phyloP scores from a whole-genome alignment of 306 rosid species.

The Alnus rubra region DNA sequence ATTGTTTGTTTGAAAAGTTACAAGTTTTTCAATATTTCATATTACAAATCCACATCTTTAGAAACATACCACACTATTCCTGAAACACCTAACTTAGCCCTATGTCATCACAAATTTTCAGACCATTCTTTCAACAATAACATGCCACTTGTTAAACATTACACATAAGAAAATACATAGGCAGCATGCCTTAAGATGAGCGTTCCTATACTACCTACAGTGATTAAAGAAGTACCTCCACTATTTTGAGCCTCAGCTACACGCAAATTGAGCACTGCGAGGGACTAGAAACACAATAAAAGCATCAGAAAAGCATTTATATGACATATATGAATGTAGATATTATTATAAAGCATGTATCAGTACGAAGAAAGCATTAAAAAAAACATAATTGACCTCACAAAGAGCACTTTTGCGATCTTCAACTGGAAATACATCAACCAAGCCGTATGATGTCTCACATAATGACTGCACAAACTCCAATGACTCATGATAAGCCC shows the following conservation, averaged over 20 bases:
- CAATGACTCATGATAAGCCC: slow-evolving; percentile 87
- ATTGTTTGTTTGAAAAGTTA: background rate
- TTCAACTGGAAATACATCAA: slow-evolving; percentile 94
- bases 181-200: slow-evolving; percentile 17
- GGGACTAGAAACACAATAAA: slow-evolving; percentile 62
- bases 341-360: background rate
- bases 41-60: background rate
- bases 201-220: slow-evolving; percentile 14
- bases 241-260: slow-evolving; percentile 70
- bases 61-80: slow-evolving; percentile 8
- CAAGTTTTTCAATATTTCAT: background rate
- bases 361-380: slow-evolving; percentile 14
- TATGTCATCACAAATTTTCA: slow-evolving; percentile 26
- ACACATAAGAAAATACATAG: background rate
- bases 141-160: slow-evolving; percentile 18
- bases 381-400: slow-evolving; percentile 65
- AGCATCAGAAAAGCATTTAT: slow-evolving; percentile 22
- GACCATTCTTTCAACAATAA: slow-evolving; percentile 18
- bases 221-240: slow-evolving; percentile 70
- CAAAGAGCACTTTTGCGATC: slow-evolving; percentile 95
- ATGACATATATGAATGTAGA: background rate
- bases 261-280: slow-evolving; percentile 75
- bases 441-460: slow-evolving; percentile 91
- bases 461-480: slow-evolving; percentile 93
- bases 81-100: slow-evolving; percentile 21